phyloP scores from a whole-genome alignment of 2,329 filamentous ascomycete species.

The Venturia pyrina region DNA sequence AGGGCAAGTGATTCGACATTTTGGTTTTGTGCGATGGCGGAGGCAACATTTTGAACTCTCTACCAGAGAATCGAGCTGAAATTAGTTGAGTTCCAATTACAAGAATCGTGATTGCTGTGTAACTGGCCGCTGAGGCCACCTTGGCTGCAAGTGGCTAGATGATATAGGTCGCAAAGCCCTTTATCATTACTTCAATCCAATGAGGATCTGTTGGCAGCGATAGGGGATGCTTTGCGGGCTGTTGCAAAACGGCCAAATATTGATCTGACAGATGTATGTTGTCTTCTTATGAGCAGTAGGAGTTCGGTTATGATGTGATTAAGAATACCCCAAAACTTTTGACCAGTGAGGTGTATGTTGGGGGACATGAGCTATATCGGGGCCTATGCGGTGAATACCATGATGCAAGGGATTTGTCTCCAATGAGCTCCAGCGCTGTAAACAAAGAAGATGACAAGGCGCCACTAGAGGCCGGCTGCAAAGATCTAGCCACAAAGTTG shows the following conservation, averaged over 20 bases:
- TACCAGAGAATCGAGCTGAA: too few species aligned
- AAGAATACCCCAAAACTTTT: neutral
- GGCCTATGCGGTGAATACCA: neutral
- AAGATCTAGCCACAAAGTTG: neutral
- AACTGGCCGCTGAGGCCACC: too few species aligned
- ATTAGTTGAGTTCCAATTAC: too few species aligned
- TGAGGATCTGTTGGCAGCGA: too few species aligned
- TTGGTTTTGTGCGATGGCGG: too few species aligned
- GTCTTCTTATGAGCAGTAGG: neutral
- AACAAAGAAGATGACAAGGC: neutral
- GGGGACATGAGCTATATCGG: neutral
- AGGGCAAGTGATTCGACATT: too few species aligned
- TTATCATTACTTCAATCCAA: too few species aligned
- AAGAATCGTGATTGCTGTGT: neutral
- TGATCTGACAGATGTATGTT: neutral
- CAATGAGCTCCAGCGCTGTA: neutral
- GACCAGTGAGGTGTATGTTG: neutral
- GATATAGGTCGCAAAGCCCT: too few species aligned
- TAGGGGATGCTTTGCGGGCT: neutral
- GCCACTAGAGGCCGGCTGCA: neutral
- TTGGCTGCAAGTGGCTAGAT: too few species aligned
- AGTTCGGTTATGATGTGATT: neutral
- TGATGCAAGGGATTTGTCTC: neutral
- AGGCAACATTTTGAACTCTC: too few species aligned
- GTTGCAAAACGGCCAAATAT: neutral